Base-by-base conservation (phyloP, 2,329 filamentous ascomycete genomes). In the Colletotrichum viniferum region DNA sequence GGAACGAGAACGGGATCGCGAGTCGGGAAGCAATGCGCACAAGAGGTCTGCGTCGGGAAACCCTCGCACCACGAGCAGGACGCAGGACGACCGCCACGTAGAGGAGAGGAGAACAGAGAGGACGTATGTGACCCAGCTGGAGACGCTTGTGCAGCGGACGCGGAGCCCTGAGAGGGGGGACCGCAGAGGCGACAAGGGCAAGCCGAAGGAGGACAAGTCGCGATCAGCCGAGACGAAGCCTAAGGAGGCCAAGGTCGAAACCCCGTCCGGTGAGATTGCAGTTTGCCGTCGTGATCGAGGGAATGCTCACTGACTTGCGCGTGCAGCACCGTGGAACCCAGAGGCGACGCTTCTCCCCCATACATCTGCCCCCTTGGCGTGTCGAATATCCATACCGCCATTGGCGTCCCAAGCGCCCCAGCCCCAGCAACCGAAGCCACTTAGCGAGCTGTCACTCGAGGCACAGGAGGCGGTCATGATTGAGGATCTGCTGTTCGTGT, bases 401-500 rank as follows among this genome's bases (percentile, higher is more conserved):
- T 87, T 98, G 63, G 95, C 95, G 3, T 93, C 87, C 48, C 88
- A 92, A 77, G 92, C 94, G 34, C 96, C 96, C 3, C 86, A 90
- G 66, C 86, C 90, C 9, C 88, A 96, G 64, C 92, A 95, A 58
- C 94, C 94, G 2, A 87, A 87, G 64, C 88, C 93, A 8, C 87
- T 98, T 18, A 87, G 90, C 71, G 92, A 94, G 73, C 86, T 98
- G 74, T 92, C 92, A 1, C 86, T 97, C 32, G 94, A 97, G 78
- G 91, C 91, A 4, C 97, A 99, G 83, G 97, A 99, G 85, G 91
- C 92, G 28, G 94, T 92, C 10, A 94, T 99, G 62, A 88, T 98
- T 58, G 96, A 98, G 79, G 97, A 99, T 80, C 86, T 99, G 18
- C 85, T 98, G 43, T 98, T 96, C 82, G 96, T 98, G 7, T 97